Evolutionary conservation across 2,329 filamentous ascomycete species (phyloP).

Genomic region (Tympanopsis confertula): DNA sequence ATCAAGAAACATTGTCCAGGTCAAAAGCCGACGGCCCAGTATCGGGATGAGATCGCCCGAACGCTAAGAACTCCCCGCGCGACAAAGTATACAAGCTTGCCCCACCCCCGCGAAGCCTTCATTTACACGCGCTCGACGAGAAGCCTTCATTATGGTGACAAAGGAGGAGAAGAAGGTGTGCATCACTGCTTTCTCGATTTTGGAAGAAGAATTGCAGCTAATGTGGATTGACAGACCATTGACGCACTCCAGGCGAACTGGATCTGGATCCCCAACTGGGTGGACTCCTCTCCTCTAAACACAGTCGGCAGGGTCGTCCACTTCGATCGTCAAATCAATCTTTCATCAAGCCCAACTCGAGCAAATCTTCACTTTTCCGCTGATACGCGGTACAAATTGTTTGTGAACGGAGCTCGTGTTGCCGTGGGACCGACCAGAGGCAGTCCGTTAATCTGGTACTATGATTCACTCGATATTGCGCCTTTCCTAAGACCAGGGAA

Average conservation of each 20-base stretch:
- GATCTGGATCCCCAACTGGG: constrained; percentile 22
- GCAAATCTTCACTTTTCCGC: constrained; percentile 19
- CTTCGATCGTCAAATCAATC: constrained; percentile 13
- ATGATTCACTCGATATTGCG: constrained; percentile 16
- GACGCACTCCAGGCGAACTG: constrained; percentile 22
- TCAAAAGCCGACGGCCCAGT: no score
- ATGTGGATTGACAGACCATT: no score
- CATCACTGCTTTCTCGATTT: no score
- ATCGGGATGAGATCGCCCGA: no score
- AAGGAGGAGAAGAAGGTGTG: no score
- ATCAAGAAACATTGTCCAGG: no score
- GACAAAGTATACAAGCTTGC: no score
- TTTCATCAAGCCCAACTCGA: constrained; percentile 6
- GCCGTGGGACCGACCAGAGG: constrained; percentile 22
- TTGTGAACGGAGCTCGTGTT: constrained; percentile 21
- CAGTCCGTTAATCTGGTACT: constrained; percentile 19
- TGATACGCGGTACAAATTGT: constrained; percentile 29
- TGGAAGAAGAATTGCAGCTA: no score
- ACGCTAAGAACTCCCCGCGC: no score
- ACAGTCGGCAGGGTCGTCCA: constrained; percentile 19
- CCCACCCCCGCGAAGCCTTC: no score
- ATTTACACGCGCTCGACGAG: no score
- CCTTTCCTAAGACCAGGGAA: constrained; percentile 10
- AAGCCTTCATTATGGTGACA: no score
- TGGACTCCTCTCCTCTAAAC: constrained; percentile 15